A percentile compares a stretch with the other conserved stretches of the same genome.
These are phyloP conservation scores for Chlorophyllum brunneum DNA, from an alignment of 768 basidiomycete genomes.

Conservation along the genomic window DNA sequence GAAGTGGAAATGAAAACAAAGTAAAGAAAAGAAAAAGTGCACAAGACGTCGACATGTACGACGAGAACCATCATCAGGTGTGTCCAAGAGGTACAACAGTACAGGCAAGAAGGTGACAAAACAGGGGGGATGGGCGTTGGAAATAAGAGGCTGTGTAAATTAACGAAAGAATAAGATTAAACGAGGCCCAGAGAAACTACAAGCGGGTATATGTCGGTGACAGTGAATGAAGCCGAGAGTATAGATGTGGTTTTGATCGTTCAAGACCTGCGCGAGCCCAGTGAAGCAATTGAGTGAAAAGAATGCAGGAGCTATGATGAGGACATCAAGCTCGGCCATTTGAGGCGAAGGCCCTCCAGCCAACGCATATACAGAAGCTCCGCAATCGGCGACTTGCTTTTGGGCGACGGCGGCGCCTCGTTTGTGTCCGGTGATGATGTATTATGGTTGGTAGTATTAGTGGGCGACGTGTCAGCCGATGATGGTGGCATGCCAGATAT, in stretches of 20 bases:
- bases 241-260: no score
- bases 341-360: slow-evolving; percentile 87
- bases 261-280: no score
- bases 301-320: slow-evolving; percentile 17
- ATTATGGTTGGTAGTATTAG: neutral
- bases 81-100: neutral
- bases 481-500: slow-evolving; percentile 45
- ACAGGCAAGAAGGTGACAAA: no score
- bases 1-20: neutral
- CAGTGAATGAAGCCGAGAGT: no score
- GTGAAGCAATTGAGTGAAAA: slow-evolving; percentile 1
- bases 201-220: no score
- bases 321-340: slow-evolving; percentile 76
- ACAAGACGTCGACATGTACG: neutral
- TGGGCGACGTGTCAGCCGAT: slow-evolving; percentile 23
- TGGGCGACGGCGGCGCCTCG: slow-evolving; percentile 33
- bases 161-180: no score
- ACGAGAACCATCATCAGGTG: neutral
- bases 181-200: no score
- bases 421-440: slow-evolving; percentile 34
- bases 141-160: no score
- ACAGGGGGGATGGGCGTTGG: no score
- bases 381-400: slow-evolving; percentile 83
- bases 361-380: slow-evolving; percentile 97
- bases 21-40: neutral